Evolutionary conservation across 305 asterid species (phyloP).

Genomic region (Fraxinus nigra): DNA sequence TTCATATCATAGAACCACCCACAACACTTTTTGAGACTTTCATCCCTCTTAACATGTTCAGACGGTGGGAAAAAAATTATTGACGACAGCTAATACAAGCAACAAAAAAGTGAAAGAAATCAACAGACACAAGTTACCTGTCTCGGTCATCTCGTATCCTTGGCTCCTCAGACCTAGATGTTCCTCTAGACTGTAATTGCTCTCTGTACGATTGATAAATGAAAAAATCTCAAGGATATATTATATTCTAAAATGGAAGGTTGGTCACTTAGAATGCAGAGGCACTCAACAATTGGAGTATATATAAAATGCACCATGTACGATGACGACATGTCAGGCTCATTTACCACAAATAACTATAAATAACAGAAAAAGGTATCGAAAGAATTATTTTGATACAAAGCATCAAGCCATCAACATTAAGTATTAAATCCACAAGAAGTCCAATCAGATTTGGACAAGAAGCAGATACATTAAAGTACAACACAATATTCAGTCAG

Average conservation of each 20-base stretch:
- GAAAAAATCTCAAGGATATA: background rate
- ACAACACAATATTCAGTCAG: background rate
- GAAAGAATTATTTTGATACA: background rate
- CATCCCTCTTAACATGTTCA: background rate
- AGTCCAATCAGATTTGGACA: background rate
- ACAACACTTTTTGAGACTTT: background rate
- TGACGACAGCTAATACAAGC: background rate
- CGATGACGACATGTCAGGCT: background rate
- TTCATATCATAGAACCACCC: background rate
- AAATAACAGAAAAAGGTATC: background rate
- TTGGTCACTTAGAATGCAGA: background rate
- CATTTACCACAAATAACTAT: background rate
- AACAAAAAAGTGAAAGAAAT: background rate
- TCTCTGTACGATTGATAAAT: conserved; percentile 48
- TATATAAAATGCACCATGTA: background rate
- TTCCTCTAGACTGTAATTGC: conserved; percentile 70
- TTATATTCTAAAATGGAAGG: background rate
- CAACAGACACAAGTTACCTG: conserved; percentile 37
- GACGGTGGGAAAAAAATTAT: background rate
- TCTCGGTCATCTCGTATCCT: conserved; percentile 72
- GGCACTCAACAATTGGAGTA: background rate
- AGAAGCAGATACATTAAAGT: background rate
- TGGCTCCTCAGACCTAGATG: conserved; percentile 90
- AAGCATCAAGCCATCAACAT: background rate
- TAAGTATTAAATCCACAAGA: background rate